Base-by-base conservation (phyloP, 2,329 filamentous ascomycete species). In the Fusarium piperis region DNA sequence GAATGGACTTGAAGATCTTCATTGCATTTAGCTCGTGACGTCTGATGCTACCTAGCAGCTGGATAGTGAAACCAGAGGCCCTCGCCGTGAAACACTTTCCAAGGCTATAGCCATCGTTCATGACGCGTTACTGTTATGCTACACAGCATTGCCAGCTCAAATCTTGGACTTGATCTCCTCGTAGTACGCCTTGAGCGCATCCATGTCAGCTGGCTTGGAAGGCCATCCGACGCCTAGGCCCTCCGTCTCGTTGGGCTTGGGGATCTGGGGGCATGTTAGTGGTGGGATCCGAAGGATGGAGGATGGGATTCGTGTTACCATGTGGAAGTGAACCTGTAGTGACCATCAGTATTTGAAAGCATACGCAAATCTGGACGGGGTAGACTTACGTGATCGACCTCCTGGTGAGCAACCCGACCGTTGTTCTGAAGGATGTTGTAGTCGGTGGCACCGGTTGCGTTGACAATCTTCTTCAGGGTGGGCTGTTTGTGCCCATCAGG, bases 351-450 rank as follows among this genome's bases (percentile, higher is more conserved):
- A 33, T 56, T 12, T 35, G 28, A 13, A 18, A 32, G 2, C 9
- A 11, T 15, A 12, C 18, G 16, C 9, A 16, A 7, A 36, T 28
- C 30, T 13, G 11, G 5, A 20, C 1, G n/a, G 20, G 38, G 18
- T 32, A 44, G 26, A 84, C 90, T 84, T 84, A 96, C 95, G 84
- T 99, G 96, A 74, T 94, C 92, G 69, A 99, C 95, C 71, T 92
- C 86, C 84, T 98, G 96, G 82, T 99, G 96, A 18, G 96, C 96
- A 77, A 95, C 89, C 23, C 89, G 86, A 59, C 96, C 96, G 79
- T 99, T 99, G 85, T 99, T 99, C 85, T 99, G 96, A 66, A 99
- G 85, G 55, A 99, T 89, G 79, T 99, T 99, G 87, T 94, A 99
- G 81, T 98, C 89, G 58, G 86, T 85, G 5, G 92, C 91, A 38